A percentile compares a stretch with the other conserved stretches of the same genome.
phyloP scores from a whole-genome alignment of 2,329 filamentous ascomycete genomes.

The Microsporum canis region DNA sequence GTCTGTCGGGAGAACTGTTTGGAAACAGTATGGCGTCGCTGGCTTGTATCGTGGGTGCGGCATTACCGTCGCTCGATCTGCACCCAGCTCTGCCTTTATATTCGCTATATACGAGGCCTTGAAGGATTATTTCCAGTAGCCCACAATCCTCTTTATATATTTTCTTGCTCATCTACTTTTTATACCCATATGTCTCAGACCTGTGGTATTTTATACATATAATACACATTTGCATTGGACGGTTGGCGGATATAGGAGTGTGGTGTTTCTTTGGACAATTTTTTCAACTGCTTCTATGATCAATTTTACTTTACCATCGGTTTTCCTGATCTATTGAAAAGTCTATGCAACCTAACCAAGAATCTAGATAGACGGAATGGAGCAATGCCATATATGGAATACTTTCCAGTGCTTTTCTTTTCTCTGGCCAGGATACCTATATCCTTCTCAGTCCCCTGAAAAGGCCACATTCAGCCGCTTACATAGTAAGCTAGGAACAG shows the following conservation, averaged over 20 bases:
- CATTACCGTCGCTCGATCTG: slow-evolving; percentile 76
- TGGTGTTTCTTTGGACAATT: background rate
- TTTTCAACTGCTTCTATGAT: background rate
- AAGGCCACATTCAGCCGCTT: no score
- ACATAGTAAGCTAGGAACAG: no score
- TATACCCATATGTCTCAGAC: background rate
- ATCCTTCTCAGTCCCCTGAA: no score
- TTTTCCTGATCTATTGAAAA: background rate
- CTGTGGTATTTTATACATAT: background rate
- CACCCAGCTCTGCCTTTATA: slow-evolving; percentile 94
- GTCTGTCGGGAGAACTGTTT: slow-evolving; percentile 61
- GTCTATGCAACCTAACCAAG: background rate
- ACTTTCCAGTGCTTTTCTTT: background rate
- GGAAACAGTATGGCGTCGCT: slow-evolving; percentile 66
- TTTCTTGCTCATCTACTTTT: background rate
- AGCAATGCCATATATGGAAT: background rate
- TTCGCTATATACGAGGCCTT: slow-evolving; percentile 90
- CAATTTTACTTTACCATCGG: background rate
- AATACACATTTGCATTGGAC: background rate
- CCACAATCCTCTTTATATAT: slow-evolving; percentile 44
- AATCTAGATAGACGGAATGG: background rate
- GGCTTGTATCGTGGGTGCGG: slow-evolving; percentile 91
- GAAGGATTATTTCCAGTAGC: slow-evolving; percentile 10
- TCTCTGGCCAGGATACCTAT: background rate
- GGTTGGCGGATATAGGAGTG: background rate